Evolutionary conservation across 1,139 yeast genomes (phyloP), one percentile per base, ranked within the genome.

Genomic region (Debaryomyces udenii): DNA sequence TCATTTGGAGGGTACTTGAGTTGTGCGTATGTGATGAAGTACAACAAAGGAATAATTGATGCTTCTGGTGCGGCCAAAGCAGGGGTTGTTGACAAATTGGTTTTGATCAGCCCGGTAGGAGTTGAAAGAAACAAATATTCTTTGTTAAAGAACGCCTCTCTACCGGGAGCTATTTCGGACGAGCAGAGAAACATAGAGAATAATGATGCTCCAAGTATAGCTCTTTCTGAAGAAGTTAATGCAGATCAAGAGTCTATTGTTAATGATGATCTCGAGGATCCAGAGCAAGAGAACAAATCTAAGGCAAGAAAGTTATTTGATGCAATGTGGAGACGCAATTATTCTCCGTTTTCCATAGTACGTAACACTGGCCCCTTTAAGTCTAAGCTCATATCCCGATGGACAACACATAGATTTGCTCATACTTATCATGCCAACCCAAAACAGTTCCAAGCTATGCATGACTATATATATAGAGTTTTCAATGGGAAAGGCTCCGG

Each of bases 1-100:
- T 90, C 98, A 0, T 80, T 90, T 54, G 99, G 99, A 14, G 98
- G 96, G 0, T 90, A 90, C 55, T 64, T 93, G 44, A 83, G 94
- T 17, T 77, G 86, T 46, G 81, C 87, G 9, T 93, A 93, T 60
- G 83, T 93, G 6, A 53, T 83, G 52, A 83, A 82, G 51, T 84
- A 88, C 57, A 70, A 72, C 50, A 61, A 58, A 32, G 48, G 54
- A 18, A 42, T 65, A 28, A 48, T 58, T 15, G 64, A 67, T 40
- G 61, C 66, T 2, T 49, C 52, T 3, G 40, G 40, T 14, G 61
- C 61, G 1, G 40, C 37, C 9, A 38, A 39, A 5, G 45, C 48
- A 9, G 59, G 55, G 35, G 48, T 70, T 47, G 59, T 72, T 14
- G 68, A 67, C 34, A 72, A 72, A 47, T 53, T 73, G 52, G 64